Conservation (phyloP, 1,284 basidiomycete species). For the Leccinum griseonigrum region DNA sequence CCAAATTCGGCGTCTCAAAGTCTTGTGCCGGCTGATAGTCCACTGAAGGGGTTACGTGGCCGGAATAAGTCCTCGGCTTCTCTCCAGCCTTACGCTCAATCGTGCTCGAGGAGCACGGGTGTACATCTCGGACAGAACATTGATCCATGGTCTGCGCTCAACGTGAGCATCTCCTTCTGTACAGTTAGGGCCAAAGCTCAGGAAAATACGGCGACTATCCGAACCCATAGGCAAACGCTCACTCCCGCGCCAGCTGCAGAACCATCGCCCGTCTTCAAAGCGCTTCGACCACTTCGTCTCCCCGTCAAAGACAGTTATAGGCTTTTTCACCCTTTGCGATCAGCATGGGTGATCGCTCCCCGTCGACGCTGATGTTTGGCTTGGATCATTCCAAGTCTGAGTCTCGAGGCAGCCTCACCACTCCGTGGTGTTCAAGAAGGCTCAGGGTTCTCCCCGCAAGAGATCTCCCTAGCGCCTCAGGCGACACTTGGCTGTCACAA, state of each 20-base stretch:
- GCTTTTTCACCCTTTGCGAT: conserved; percentile 17
- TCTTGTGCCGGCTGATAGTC: conserved; percentile 35
- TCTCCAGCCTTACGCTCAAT: conserved; percentile 55
- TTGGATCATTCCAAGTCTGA: conserved; percentile 34
- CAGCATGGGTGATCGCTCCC: conserved; percentile 32
- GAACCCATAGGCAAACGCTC: conserved; percentile 50
- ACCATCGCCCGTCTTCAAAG: conserved; percentile 53
- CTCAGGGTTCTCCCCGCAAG: conserved; percentile 35
- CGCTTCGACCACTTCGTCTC: conserved; percentile 40
- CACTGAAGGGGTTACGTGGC: conserved; percentile 37
- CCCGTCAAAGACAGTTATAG: conserved; percentile 15
- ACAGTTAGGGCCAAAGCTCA: conserved; percentile 9
- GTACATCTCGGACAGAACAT: conserved; percentile 55
- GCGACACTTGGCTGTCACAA: conserved; percentile 13
- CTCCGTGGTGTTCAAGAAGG: conserved; percentile 50
- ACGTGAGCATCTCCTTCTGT: conserved; percentile 46
- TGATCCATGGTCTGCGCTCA: conserved; percentile 56
- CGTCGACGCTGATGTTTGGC: conserved; percentile 50
- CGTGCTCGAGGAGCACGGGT: conserved; percentile 32
- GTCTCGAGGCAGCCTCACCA: conserved; percentile 32
- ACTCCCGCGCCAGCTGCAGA: conserved; percentile 51
- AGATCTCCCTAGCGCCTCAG: conserved; percentile 34
- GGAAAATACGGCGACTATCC: conserved; percentile 22
- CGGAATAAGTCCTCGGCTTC: conserved; percentile 53
- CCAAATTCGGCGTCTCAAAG: not conserved